Percentiles rank a stretch among this genome's conserved stretches.
These are phyloP conservation scores for Aspergillus sp. DNA, from an alignment of 2,329 filamentous ascomycete species.

Conservation along the genomic window DNA sequence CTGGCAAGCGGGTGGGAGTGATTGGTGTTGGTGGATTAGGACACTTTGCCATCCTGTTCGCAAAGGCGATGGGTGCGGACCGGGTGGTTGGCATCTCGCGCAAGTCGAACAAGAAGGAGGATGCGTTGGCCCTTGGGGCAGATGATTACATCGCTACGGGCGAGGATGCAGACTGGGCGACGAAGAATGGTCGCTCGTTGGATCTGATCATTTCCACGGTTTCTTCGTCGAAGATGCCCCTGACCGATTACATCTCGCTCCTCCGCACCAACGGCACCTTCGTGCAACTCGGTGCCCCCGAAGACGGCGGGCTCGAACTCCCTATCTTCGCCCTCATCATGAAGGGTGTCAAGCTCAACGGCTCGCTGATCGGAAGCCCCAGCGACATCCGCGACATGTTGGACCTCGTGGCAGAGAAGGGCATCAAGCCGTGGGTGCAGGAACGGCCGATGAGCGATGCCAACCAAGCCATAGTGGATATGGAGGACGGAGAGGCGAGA, in stretches of 20 bases:
- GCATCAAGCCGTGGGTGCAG: conserved; percentile 36
- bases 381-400: conserved; percentile 39
- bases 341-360: conserved; percentile 44
- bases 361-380: conserved; percentile 37
- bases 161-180: conserved; percentile 48
- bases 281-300: conserved; percentile 59
- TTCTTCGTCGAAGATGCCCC: conserved; percentile 49
- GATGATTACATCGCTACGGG: conserved; percentile 49
- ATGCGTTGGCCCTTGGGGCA: conserved; percentile 49
- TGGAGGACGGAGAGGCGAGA: conserved; percentile 38
- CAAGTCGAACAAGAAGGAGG: conserved; percentile 42
- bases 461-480: conserved; percentile 38
- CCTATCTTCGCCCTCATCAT: conserved; percentile 45
- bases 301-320: conserved; percentile 47
- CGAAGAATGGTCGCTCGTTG: conserved; percentile 40
- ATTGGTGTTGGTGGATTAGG: conserved; percentile 67
- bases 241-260: conserved; percentile 53
- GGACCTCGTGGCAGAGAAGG: conserved; percentile 33
- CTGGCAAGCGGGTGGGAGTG: conserved; percentile 64
- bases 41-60: conserved; percentile 64
- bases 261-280: conserved; percentile 52
- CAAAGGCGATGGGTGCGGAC: conserved; percentile 62
- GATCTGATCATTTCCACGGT: conserved; percentile 53
- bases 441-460: conserved; percentile 37
- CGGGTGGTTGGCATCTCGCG: conserved; percentile 51